These are phyloP conservation scores for Tolypocladium ovalisporum DNA, from an alignment of 2,329 filamentous ascomycete genomes.

Conservation along the genomic window DNA sequence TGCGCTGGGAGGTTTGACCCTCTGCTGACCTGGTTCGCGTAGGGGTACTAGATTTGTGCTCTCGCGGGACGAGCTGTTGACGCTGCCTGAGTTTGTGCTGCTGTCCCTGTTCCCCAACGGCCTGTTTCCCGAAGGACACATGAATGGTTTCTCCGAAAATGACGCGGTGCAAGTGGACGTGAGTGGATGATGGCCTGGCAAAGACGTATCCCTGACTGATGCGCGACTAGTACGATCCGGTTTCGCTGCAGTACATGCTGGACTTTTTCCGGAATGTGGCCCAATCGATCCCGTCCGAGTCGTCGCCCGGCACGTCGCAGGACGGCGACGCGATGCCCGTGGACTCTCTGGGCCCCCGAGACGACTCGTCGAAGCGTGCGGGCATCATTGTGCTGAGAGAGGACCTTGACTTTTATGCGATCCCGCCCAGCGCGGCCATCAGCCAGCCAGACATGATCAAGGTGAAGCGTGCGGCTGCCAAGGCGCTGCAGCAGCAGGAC, in stretches of 20 bases:
- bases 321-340: conserved; percentile 54
- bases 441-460: conserved; percentile 86
- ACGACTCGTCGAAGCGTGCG: conserved; percentile 78
- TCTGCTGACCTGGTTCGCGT: conserved; percentile 15
- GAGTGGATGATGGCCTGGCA: conserved; percentile 31
- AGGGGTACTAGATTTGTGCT: conserved; percentile 91
- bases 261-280: conserved; percentile 96
- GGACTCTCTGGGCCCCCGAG: conserved; percentile 58
- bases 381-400: conserved; percentile 96
- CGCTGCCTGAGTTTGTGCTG: conserved; percentile 91
- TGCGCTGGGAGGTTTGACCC: not conserved
- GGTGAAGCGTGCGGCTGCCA: conserved; percentile 84
- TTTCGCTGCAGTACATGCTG: conserved; percentile 96
- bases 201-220: not conserved
- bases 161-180: conserved; percentile 97
- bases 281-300: conserved; percentile 78
- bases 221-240: conserved; percentile 73
- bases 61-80: conserved; percentile 88
- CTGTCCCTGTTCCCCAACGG: conserved; percentile 97
- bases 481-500: conserved; percentile 75
- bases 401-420: conserved; percentile 95
- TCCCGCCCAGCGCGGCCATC: conserved; percentile 78
- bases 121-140: conserved; percentile 91
- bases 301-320: conserved; percentile 54
- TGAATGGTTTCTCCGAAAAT: conserved; percentile 84